phyloP scores from a whole-genome alignment of 768 basidiomycete species.

The Lentinula raphanica region DNA sequence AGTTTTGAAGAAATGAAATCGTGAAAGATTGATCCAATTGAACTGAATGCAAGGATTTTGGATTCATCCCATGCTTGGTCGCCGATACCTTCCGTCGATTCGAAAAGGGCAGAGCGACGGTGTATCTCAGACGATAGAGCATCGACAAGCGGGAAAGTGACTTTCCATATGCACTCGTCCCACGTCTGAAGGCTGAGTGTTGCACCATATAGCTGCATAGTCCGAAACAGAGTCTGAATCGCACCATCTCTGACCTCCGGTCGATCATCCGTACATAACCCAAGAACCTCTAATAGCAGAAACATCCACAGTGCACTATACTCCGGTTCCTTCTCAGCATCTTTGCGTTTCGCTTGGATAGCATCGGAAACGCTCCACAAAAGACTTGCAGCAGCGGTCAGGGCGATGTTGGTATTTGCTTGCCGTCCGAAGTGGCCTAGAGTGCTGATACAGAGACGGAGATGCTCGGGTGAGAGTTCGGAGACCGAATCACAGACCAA shows the following conservation, averaged over 20 bases:
- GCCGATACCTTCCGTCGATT: constrained; percentile 3
- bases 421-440: constrained; percentile 90
- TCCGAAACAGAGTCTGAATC: constrained; percentile 91
- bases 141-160: constrained; percentile 83
- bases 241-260: constrained; percentile 90
- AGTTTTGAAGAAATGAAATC: constrained; percentile 75
- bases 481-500: constrained; percentile 92
- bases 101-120: constrained; percentile 20
- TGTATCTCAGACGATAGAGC: constrained; percentile 56
- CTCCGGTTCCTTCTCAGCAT: constrained; percentile 55
- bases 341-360: constrained; percentile 78
- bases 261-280: constrained; percentile 74
- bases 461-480: constrained; percentile 70
- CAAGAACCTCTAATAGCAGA: constrained; percentile 76
- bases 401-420: constrained; percentile 85
- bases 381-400: constrained; percentile 89
- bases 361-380: constrained; percentile 97
- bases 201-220: constrained; percentile 89
- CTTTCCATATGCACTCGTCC: constrained; percentile 88
- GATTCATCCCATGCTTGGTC: constrained; percentile 79
- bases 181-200: constrained; percentile 79
- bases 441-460: constrained; percentile 85
- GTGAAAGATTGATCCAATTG: constrained; percentile 76
- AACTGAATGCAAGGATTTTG: constrained; percentile 78
- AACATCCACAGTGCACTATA: constrained; percentile 94